Conservation (phyloP, 345 rosid species). For the Camelina sativa region DNA sequence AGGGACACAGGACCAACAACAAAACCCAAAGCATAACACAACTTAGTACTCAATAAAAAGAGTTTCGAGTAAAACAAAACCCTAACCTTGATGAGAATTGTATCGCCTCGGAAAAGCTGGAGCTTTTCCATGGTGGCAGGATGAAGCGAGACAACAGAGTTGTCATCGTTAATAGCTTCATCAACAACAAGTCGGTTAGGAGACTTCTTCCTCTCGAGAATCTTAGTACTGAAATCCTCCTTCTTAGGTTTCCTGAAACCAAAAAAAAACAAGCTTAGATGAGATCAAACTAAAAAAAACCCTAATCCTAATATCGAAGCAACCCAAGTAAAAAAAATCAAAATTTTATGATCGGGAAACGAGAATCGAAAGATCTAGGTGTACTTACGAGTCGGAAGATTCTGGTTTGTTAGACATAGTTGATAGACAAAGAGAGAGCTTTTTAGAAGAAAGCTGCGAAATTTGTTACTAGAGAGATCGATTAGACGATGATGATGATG, state of each 20-base stretch:
- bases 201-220: constrained; percentile 87
- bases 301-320: background rate
- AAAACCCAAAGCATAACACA: constrained; percentile 8
- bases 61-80: too few relatives aligned
- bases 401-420: constrained; percentile 78
- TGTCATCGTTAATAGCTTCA: constrained; percentile 87
- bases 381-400: constrained; percentile 83
- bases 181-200: constrained; percentile 89
- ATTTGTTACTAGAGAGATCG: constrained; percentile 20
- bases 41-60: background rate
- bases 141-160: constrained; percentile 86
- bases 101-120: constrained; percentile 95
- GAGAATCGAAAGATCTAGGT: constrained; percentile 49
- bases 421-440: constrained; percentile 4
- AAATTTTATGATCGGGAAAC: constrained; percentile 7
- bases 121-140: constrained; percentile 98
- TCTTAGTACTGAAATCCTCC: constrained; percentile 94
- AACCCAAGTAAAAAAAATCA: background rate
- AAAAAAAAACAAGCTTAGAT: background rate
- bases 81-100: constrained; percentile 81
- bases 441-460: background rate
- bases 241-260: constrained; percentile 74
- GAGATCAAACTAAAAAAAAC: constrained; percentile 16
- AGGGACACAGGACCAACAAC: too few relatives aligned
- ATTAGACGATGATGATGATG: constrained; percentile 12